phyloP scores from a whole-genome alignment of 306 rosid genomes.

The Mimosa pudica region DNA sequence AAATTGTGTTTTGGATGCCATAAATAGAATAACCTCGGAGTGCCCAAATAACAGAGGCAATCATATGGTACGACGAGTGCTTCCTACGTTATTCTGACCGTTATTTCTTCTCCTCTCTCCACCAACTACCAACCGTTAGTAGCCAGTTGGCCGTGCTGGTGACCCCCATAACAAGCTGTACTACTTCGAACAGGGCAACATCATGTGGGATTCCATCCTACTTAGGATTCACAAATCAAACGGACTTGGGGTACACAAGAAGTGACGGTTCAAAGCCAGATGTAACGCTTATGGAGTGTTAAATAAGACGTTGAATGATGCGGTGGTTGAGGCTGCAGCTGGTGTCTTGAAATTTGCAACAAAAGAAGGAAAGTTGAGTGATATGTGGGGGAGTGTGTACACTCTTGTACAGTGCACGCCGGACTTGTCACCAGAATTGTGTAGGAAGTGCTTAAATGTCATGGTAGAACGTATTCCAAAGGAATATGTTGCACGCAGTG shows the following conservation, averaged over 20 bases:
- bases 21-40: background rate
- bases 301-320: background rate
- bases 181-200: no score
- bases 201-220: no score
- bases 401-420: background rate
- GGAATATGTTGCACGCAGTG: accelerated
- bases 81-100: background rate
- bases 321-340: background rate
- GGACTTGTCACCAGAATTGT: background rate
- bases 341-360: background rate
- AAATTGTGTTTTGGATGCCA: background rate
- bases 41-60: constrained; percentile 13
- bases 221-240: no score
- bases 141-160: background rate
- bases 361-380: background rate
- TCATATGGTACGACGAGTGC: background rate
- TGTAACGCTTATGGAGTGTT: background rate
- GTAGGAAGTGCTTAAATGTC: background rate
- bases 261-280: no score
- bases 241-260: no score
- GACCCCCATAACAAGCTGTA: no score
- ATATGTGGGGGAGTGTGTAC: background rate
- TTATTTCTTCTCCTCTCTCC: constrained; percentile 19
- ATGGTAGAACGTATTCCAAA: background rate
- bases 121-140: accelerated